Base-by-base conservation (phyloP, 176 grass and related monocot species). In the Oryza glumipatula region DNA sequence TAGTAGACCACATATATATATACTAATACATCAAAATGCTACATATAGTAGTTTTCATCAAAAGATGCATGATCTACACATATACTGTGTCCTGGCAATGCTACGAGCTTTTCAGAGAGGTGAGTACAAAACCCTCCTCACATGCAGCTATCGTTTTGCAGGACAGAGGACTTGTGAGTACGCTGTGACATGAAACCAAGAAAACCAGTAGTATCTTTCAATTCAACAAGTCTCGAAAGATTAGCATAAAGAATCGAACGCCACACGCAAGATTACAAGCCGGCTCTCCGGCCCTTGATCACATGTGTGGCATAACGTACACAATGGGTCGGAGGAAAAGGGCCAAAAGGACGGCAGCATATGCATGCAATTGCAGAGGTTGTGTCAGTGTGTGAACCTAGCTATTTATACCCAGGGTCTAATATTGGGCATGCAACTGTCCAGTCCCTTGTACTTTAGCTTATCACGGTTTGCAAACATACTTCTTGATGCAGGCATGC, bases 111-210 rank as follows among this genome's bases (percentile, higher is more conserved):
- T 54, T 39, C 45, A 38, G 13, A 38, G 13, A 41, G 11, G 51
- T 81, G 33, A 21, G 67, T 70, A 51, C 79, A 43, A 41, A 15
- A 9, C 48, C 43, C 13, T 71, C 67, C 23, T 71, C 79, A 82
- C 67, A 71, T 82, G 79, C 12, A 6, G 58, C n/a, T 82, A 43
- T 71, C 67, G 67, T 72, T 44, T 82, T 82, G 33, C 16, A 72
- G 11, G 48, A 65, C 17, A 70, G 68, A 7, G 19, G 68, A 32
- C 52, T 15, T 45, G 76, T 65, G 58, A 44, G 33, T 32, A 32
- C 30, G 30, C 30, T 32, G 30, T 19, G 39, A 22, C 6, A 32
- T 67, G 77, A 67, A 66, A 70, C 15, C 35, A 39, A 70, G 35
- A 70, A 41, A 70, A 23, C 16, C 54, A 7, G 66, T 23, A 39